phyloP scores from a whole-genome alignment of 305 asterid species.

The Nicotiana rustica region DNA sequence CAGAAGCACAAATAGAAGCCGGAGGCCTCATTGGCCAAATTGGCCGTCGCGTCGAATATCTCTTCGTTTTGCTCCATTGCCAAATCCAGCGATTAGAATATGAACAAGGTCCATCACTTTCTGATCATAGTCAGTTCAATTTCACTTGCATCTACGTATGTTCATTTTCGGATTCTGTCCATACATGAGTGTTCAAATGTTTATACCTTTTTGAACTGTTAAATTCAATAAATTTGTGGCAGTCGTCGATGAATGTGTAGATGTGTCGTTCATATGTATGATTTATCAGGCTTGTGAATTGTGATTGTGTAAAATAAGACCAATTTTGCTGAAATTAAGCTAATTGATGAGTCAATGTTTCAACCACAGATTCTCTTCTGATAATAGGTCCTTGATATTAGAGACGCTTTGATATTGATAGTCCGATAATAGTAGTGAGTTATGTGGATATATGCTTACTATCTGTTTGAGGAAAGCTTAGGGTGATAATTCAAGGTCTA shows the following conservation, averaged over 20 bases:
- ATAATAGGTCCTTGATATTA: neutral
- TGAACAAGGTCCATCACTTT: neutral
- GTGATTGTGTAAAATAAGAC: neutral
- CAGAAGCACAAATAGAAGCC: neutral
- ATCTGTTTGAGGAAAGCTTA: neutral
- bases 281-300: neutral
- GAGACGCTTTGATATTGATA: neutral
- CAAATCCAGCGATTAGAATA: neutral
- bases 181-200: neutral
- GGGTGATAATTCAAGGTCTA: neutral
- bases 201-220: neutral
- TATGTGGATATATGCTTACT: neutral
- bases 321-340: neutral
- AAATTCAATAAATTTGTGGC: neutral
- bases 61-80: neutral
- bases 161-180: neutral
- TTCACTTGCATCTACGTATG: neutral
- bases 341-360: neutral
- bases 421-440: conserved; percentile 13
- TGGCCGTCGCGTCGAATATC: neutral
- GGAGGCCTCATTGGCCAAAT: neutral
- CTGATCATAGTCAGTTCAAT: conserved; percentile 16
- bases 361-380: neutral
- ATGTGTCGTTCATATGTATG: neutral
- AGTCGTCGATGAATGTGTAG: neutral